Base-by-base conservation (phyloP, 768 basidiomycete genomes). In the Trametes gibbosa region DNA sequence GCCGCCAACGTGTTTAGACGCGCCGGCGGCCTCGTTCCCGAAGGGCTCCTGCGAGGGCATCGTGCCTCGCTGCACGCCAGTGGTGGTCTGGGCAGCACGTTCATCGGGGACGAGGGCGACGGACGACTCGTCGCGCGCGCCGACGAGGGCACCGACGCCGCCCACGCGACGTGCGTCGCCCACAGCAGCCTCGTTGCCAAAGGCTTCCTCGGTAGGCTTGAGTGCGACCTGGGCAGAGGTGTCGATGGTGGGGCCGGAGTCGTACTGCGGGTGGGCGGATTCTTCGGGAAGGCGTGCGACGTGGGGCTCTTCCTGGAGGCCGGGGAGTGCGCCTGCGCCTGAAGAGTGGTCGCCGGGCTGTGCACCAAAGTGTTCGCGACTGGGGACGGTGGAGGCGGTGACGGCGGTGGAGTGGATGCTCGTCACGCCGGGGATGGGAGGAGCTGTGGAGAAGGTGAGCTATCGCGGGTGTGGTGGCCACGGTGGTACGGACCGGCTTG, bases 31-130 rank as follows among this genome's bases (percentile, higher is more conserved):
- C 24, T 62, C 57, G 37, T 57, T 56, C n/a, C 60, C 60, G n/a
- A 54, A 39, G 49, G 17, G 23, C 25, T 43, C 52, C 42, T 43
- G 43, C 43, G 21, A 45, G 24, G 49, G 42, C 34, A 35, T 8
- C n/a, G 39, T 45, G 34, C 34, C 13, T 9, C 41, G 50, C 32
- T 45, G 39, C n/a, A 25, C 52, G n/a, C 42, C 48, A 0, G 50
- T 32, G 23, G 42, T 43, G 10, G 42, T 50, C 41, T 43, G 27
- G 32, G 32, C 45, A 12, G 54, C 48, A 13, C 59, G 56, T 53
- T 82, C 81, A 10, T 81, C 78, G 1, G 82, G 83, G 0, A 80
- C 66, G 40, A 75, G 70, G 5, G 79, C 82, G 12, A 83, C 80
- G 5, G 75, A 76, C 16, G 73, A 72, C 61, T 84, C 82, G 16